phyloP scores from a whole-genome alignment of 176 grass and related monocot genomes.

The Zizania latifolia region DNA sequence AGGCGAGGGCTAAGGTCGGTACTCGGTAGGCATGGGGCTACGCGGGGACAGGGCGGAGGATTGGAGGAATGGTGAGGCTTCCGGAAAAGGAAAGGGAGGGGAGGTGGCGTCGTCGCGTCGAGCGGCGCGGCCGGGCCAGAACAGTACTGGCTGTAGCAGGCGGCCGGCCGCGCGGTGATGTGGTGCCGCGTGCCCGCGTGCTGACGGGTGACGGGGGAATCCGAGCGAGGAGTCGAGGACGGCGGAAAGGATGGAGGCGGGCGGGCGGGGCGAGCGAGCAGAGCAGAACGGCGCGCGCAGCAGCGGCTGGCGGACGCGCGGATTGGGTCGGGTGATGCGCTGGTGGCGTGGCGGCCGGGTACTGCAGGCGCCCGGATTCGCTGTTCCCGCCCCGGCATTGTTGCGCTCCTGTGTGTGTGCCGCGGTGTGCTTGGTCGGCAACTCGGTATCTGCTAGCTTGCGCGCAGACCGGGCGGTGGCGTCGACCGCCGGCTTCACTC shows the following conservation, averaged over 20 bases:
- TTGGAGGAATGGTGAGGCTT: constrained; percentile 21
- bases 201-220: neutral
- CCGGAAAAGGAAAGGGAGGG: constrained; percentile 55
- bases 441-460: too few relatives aligned
- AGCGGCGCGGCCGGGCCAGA: constrained; percentile 11
- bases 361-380: constrained; percentile 32
- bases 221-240: neutral
- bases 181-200: neutral
- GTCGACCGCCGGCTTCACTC: too few relatives aligned
- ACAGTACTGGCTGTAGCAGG: constrained; percentile 44
- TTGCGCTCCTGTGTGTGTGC: neutral
- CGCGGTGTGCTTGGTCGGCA: neutral
- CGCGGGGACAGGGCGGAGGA: neutral
- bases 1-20: neutral
- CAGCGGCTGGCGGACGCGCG: neutral
- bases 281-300: too few relatives aligned
- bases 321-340: neutral
- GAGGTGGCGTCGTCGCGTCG: neutral
- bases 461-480: too few relatives aligned
- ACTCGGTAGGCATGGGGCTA: neutral
- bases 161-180: constrained; percentile 14
- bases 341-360: constrained; percentile 10
- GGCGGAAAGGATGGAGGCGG: neutral
- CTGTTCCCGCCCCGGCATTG: constrained; percentile 23
- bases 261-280: too few relatives aligned